Conservation (phyloP, 768 basidiomycete species). For the Pleurotus platypus region DNA sequence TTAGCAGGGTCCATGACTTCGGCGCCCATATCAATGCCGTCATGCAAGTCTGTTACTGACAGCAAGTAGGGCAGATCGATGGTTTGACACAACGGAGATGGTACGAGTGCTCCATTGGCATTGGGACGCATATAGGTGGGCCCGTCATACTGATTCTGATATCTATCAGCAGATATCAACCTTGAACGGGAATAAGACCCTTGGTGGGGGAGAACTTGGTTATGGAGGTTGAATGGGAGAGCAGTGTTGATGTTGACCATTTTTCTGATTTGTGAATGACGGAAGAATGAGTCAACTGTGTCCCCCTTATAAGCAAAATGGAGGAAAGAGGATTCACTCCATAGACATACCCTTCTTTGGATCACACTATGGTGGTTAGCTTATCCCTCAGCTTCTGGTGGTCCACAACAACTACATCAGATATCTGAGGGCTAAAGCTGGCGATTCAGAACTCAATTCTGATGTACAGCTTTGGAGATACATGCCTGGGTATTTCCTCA, state of each 20-base stretch:
- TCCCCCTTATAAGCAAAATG: neutral
- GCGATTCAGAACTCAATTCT: neutral
- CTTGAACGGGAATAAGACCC: constrained; percentile 19
- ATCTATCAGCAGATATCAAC: constrained; percentile 18
- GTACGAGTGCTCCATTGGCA: neutral
- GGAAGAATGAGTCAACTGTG: neutral
- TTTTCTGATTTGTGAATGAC: constrained; percentile 38
- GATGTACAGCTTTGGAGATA: neutral
- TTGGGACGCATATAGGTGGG: neutral
- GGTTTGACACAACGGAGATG: neutral
- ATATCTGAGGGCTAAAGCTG: neutral
- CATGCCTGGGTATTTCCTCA: neutral
- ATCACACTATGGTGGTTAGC: constrained; percentile 52
- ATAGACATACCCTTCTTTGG: constrained; percentile 53
- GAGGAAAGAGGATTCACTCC: neutral
- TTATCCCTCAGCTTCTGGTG: constrained; percentile 51
- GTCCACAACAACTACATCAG: constrained; percentile 27
- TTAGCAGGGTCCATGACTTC: neutral
- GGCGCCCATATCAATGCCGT: neutral
- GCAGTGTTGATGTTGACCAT: constrained; percentile 64
- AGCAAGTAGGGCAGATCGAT: neutral
- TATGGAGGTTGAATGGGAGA: constrained; percentile 60
- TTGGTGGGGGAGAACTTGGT: constrained; percentile 22
- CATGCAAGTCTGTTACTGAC: neutral
- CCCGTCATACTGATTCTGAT: neutral